These are phyloP conservation scores for Lizonia empirigonia DNA, from an alignment of 2,329 filamentous ascomycete genomes.

Conservation along the genomic window DNA sequence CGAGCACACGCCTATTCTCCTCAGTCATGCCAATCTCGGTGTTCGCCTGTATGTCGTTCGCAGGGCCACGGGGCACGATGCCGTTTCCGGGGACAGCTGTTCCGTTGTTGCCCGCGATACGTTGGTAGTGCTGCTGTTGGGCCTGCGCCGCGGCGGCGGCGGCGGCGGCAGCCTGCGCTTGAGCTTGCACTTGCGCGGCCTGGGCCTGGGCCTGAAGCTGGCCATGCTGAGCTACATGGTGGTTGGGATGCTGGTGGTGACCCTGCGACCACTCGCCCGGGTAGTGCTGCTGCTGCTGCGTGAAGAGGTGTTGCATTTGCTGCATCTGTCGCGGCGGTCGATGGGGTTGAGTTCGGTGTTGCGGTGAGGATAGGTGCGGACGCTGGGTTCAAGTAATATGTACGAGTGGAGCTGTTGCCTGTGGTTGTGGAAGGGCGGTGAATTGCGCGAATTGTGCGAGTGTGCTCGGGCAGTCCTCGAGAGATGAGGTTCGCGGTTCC, in stretches of 20 bases:
- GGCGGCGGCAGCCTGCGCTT: constrained; percentile 58
- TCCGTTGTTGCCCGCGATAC: constrained; percentile 71
- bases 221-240: constrained; percentile 49
- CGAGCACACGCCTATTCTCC: constrained; percentile 90
- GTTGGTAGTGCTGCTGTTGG: constrained; percentile 68
- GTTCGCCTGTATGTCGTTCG: constrained; percentile 47
- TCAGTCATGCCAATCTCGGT: constrained; percentile 68
- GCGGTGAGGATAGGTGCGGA: constrained; percentile 11
- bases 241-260: constrained; percentile 49
- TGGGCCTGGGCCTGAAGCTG: constrained; percentile 54
- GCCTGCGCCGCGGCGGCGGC: constrained; percentile 59
- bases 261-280: constrained; percentile 59
- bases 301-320: constrained; percentile 65
- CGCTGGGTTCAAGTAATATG: constrained; percentile 12
- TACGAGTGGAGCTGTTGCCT: constrained; percentile 17
- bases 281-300: constrained; percentile 68
- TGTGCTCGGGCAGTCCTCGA: constrained; percentile 28
- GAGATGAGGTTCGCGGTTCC: constrained; percentile 31
- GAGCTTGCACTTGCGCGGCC: constrained; percentile 52
- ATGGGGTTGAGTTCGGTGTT: constrained; percentile 14
- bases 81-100: constrained; percentile 49
- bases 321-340: constrained; percentile 24
- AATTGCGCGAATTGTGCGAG: constrained; percentile 23
- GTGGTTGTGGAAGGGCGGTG: constrained; percentile 18
- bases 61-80: constrained; percentile 44